Percentiles rank a stretch among this genome's conserved stretches.
Evolutionary conservation across 2,329 filamentous ascomycete genomes (phyloP).

Genomic region (Aureobasidium sp.): DNA sequence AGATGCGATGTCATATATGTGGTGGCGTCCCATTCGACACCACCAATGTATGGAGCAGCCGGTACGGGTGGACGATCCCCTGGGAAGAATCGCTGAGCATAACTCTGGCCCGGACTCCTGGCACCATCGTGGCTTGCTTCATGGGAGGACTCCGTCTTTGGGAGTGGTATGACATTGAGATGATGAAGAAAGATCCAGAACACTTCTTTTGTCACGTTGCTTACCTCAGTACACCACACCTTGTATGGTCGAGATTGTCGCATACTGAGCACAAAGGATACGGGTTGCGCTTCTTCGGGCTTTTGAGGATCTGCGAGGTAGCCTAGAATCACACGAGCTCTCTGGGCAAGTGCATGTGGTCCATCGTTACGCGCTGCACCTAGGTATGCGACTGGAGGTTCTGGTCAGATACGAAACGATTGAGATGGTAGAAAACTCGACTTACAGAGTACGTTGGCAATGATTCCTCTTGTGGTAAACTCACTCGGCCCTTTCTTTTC

Average conservation of each 20-base stretch:
- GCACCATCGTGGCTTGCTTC: not conserved
- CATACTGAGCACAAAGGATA: conserved; percentile 87
- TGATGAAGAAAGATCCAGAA: conserved; percentile 99
- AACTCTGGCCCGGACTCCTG: conserved; percentile 22
- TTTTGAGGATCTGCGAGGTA: conserved; percentile 76
- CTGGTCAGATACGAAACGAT: conserved; percentile 9
- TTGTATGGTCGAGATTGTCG: conserved; percentile 80
- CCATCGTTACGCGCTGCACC: conserved; percentile 49
- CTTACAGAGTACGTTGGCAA: conserved; percentile 71
- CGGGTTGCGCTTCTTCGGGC: conserved; percentile 65
- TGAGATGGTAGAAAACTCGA: not conserved
- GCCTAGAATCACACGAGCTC: conserved; percentile 65
- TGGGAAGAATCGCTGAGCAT: conserved; percentile 68
- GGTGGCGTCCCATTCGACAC: conserved; percentile 97
- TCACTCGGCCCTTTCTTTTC: conserved; percentile 97
- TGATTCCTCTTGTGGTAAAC: conserved; percentile 85
- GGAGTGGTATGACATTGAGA: conserved; percentile 73
- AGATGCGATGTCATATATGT: conserved; percentile 92
- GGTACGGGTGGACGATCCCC: conserved; percentile 81
- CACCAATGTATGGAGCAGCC: conserved; percentile 90
- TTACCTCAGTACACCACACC: conserved; percentile 88
- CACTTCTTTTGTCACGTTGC: conserved; percentile 91
- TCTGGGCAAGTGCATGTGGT: conserved; percentile 44
- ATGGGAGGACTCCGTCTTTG: conserved; percentile 24
- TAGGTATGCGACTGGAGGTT: conserved; percentile 62